phyloP scores from a whole-genome alignment of 1,139 yeast genomes.

The Yueomyces sp. region DNA sequence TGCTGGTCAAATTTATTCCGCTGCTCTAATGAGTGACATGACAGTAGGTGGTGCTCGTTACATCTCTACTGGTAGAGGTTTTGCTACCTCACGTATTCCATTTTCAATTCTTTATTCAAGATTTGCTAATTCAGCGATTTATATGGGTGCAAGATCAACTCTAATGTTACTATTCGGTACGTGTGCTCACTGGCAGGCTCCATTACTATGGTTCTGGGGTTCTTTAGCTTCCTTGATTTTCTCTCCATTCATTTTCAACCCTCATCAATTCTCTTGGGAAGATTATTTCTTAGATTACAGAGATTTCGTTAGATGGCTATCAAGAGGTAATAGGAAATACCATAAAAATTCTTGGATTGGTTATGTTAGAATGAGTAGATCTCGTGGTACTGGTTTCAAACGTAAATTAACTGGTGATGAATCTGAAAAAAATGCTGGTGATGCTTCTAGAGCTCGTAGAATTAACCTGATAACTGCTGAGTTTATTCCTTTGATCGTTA shows the following conservation, averaged over 20 bases:
- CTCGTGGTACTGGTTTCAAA: slow-evolving; percentile 97
- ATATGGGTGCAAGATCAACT: slow-evolving; percentile 88
- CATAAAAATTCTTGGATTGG: slow-evolving; percentile 99
- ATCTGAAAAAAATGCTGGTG: slow-evolving; percentile 91
- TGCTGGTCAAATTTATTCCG: slow-evolving; percentile 94
- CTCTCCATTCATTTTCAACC: slow-evolving; percentile 93
- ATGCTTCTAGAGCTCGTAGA: slow-evolving; percentile 88
- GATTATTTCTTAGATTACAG: slow-evolving; percentile 98
- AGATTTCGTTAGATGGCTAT: slow-evolving; percentile 95
- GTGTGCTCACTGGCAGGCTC: slow-evolving; percentile 93
- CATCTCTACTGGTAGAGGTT: slow-evolving; percentile 98
- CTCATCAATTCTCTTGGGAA: slow-evolving; percentile 98
- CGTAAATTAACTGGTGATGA: slow-evolving; percentile 76
- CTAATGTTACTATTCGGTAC: slow-evolving; percentile 86
- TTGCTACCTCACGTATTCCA: slow-evolving; percentile 97
- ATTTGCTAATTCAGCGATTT: slow-evolving; percentile 94
- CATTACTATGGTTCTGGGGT: slow-evolving; percentile 97
- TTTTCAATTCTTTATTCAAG: slow-evolving; percentile 91
- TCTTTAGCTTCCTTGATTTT: slow-evolving; percentile 80
- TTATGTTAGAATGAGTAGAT: slow-evolving; percentile 86
- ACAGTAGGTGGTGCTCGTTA: slow-evolving; percentile 99
- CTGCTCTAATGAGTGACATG: slow-evolving; percentile 81
- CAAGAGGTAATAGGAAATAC: slow-evolving; percentile 98
- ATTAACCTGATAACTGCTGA: slow-evolving; percentile 78
- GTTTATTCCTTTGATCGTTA: slow-evolving; percentile 67